Conservation (phyloP, 1,284 basidiomycete genomes). For the Moesziomyces parantarcticus region DNA sequence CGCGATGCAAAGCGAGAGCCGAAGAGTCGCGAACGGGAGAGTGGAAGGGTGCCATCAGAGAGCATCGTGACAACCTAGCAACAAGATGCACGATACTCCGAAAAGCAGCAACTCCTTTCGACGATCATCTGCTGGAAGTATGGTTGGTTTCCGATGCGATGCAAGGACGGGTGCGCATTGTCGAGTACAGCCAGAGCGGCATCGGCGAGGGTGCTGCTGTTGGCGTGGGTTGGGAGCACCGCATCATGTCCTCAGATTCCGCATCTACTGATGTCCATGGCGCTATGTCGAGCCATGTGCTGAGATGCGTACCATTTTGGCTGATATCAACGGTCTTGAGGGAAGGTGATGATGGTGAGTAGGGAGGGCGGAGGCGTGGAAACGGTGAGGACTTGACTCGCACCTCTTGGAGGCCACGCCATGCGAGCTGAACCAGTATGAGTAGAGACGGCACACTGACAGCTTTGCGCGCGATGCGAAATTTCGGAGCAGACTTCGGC, state of each 20-base stretch:
- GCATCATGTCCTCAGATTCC: slow-evolving; percentile 23
- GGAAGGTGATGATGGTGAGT: slow-evolving; percentile 31
- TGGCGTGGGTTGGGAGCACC: slow-evolving; percentile 17
- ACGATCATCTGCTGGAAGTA: slow-evolving; percentile 16
- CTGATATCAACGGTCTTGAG: slow-evolving; percentile 47
- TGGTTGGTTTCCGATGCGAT: slow-evolving; percentile 12
- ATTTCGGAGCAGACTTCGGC: not conserved
- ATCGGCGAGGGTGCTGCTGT: slow-evolving; percentile 28
- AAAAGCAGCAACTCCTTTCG: slow-evolving; percentile 26
- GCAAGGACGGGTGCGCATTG: slow-evolving; percentile 15
- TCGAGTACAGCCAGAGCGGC: slow-evolving; percentile 30
- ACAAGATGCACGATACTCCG: not conserved
- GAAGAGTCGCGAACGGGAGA: slow-evolving; percentile 25
- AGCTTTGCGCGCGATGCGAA: not conserved
- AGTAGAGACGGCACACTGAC: not conserved
- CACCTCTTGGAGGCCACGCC: not conserved
- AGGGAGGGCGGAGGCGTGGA: not conserved
- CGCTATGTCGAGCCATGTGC: slow-evolving; percentile 18
- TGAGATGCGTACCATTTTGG: slow-evolving; percentile 59
- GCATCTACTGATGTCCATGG: slow-evolving; percentile 8
- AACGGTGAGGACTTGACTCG: not conserved
- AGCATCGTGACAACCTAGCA: not conserved
- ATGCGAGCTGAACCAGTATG: not conserved
- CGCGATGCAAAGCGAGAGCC: slow-evolving; percentile 30
- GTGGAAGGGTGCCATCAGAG: slow-evolving; percentile 10